Evolutionary conservation across 2,329 filamentous ascomycete species (phyloP), one percentile per base, ranked within the genome.

Genomic region (Trichoderma sp.): DNA sequence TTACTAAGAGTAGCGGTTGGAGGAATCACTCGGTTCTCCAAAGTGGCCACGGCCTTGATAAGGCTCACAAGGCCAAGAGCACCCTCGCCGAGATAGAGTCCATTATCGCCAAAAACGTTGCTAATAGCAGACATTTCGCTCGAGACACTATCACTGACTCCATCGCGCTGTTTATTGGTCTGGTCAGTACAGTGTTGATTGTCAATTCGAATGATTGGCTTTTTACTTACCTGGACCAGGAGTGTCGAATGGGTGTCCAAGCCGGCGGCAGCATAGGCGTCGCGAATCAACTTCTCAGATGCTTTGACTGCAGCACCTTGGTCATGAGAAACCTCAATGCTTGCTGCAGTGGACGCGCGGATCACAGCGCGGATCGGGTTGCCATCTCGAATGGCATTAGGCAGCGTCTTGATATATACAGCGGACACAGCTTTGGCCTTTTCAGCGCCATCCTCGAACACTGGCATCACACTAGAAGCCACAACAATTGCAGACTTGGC

Each of bases 321-420:
- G 14, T 13, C 37, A 39, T 8, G 10, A 16, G 66, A 52, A 39
- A 28, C 46, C n/a, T n/a, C 82, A 67, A 83, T 80, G 39, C 70
- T 70, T 66, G 78, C 79, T 43, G 72, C 61, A 1, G 69, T 75
- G 0, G 76, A 77, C 1, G 71, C 77, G 3, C 75, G 72, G 39
- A 81, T 76, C 5, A 80, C 71, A 5, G 74, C 74, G 18, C 74
- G 72, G n/a, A 79, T 77, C 0, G 76, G 75, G 72, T 85, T 80
- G 7, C 79, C 79, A 52, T 81, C 81, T 16, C 72, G 71, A 4
- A 84, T 56, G 1, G 83, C 83, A 58, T 79, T 77, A 8, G 76
- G 72, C 0, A 84, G 71, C 0, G 74, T 75, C 72, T 85, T 85
- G 1, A 85, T 68, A 3, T 83, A 69, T 3, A 85, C 49, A 28